Base-by-base conservation (phyloP, 306 rosid genomes). In the Psophocarpus tetragonolobus region DNA sequence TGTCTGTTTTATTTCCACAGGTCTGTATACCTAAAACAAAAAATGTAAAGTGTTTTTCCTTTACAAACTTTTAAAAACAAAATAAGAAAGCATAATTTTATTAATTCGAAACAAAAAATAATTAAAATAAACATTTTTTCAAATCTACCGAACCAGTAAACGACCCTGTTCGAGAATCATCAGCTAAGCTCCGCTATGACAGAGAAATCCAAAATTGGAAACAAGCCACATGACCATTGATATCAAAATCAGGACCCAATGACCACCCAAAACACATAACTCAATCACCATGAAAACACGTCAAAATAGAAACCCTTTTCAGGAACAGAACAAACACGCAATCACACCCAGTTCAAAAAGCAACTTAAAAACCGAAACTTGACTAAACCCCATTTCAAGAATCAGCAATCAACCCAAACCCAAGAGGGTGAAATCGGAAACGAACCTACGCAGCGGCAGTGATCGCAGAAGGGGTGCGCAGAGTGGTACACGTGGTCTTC, bases 401-500 rank as follows among this genome's bases (percentile, higher is more conserved):
- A 65, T 18, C 32, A 8, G 0, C 3, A 10, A 17, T 1, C 3
- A 18, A 3, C 9, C 3, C 17, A 24, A 61, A 4, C 69, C 74
- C 32, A 60, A 41, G 51, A 29, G 54, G 32, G 20, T 0, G 15
- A 72, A 71, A 30, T 66, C 6, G 45, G 17, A 1, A 26, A 54
- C 21, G 36, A 20, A 79, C 98, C 97, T 42, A 91, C 83, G 24
- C 90, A 90, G 12, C 95, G 88, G 84, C 97, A 94, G 20, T 92
- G 88, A 35, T 92, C 92, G 6, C 98, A 94, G 79, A 84, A 88
- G 50, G 98, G 92, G 35, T 60, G 48, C 0, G 87, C 21, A 42
- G 97, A 92, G 26, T 63, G 68, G 64, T 76, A 70, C 14, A 90
- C 92, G 10, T 85, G 54, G 15, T 92, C 97, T 85, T 94, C 97